A percentile compares a stretch with the other conserved stretches of the same genome.
These are phyloP conservation scores for Suillus paluster DNA, from an alignment of 768 basidiomycete genomes.

Conservation along the genomic window DNA sequence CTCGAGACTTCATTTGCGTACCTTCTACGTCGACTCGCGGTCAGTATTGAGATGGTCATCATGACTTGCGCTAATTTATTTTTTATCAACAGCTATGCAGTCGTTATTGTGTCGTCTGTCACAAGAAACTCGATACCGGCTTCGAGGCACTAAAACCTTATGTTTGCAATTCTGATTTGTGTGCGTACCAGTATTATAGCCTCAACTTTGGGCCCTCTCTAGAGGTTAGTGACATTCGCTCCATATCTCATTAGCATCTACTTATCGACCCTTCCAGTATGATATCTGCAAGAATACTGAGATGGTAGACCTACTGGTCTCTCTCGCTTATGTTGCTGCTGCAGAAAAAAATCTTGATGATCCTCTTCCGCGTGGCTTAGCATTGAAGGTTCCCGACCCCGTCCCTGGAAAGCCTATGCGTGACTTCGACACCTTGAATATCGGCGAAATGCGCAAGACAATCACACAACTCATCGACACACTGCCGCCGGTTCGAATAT, in stretches of 20 bases:
- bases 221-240: slow-evolving; percentile 49
- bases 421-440: slow-evolving; percentile 55
- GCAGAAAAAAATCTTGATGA: slow-evolving; percentile 56
- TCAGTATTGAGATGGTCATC: slow-evolving; percentile 30
- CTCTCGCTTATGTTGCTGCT: slow-evolving; percentile 62
- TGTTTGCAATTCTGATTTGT: slow-evolving; percentile 68
- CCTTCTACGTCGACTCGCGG: slow-evolving; percentile 64
- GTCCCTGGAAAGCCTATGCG: slow-evolving; percentile 29
- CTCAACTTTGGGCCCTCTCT: slow-evolving; percentile 69
- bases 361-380: slow-evolving; percentile 64
- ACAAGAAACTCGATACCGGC: slow-evolving; percentile 54
- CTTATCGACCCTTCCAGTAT: slow-evolving; percentile 45
- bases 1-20: slow-evolving; percentile 68
- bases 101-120: slow-evolving; percentile 77
- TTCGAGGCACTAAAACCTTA: slow-evolving; percentile 74
- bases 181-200: slow-evolving; percentile 71
- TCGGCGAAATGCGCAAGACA: slow-evolving; percentile 48
- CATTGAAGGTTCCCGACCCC: slow-evolving; percentile 50
- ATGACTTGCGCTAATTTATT: not conserved
- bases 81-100: slow-evolving; percentile 57
- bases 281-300: slow-evolving; percentile 68
- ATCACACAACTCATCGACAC: slow-evolving; percentile 49
- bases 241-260: not conserved
- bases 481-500: slow-evolving; percentile 50
- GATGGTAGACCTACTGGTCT: slow-evolving; percentile 71